Evolutionary conservation across 768 basidiomycete species (phyloP).

Genomic region (Panellus pusillus): DNA sequence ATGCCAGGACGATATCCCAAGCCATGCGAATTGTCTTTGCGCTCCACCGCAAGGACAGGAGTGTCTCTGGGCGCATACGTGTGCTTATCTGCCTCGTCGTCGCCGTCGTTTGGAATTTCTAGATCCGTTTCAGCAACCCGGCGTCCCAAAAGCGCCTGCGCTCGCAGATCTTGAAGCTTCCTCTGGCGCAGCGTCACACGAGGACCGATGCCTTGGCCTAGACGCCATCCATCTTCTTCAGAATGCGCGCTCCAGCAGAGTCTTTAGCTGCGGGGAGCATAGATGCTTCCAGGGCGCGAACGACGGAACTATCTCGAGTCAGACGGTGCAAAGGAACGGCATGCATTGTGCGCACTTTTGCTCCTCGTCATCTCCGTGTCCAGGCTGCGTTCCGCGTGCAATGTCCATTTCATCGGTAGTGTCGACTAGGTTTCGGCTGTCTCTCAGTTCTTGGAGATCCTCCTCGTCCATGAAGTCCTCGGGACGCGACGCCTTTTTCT

Average conservation of each 20-base stretch:
- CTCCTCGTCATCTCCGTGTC: constrained; percentile 37
- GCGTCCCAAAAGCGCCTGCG: constrained; percentile 38
- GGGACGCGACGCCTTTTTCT: constrained; percentile 59
- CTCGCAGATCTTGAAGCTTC: constrained; percentile 65
- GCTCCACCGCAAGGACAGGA: constrained; percentile 54
- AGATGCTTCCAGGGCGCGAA: constrained; percentile 59
- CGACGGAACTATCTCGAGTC: constrained; percentile 51
- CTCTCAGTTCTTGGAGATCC: constrained; percentile 81
- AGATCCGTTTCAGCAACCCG: constrained; percentile 31
- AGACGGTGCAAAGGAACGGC: background rate
- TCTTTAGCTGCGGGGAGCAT: constrained; percentile 75
- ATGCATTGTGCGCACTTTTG: constrained; percentile 49
- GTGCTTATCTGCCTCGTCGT: constrained; percentile 85
- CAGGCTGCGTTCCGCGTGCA: constrained; percentile 54
- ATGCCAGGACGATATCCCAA: constrained; percentile 75
- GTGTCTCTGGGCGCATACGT: constrained; percentile 84
- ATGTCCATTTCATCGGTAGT: constrained; percentile 79
- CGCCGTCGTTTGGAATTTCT: constrained; percentile 49
- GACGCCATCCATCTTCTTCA: constrained; percentile 94
- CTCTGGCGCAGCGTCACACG: constrained; percentile 77
- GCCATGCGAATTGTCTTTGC: constrained; percentile 80
- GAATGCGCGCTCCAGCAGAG: constrained; percentile 79
- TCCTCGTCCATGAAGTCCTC: constrained; percentile 99
- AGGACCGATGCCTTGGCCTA: constrained; percentile 92
- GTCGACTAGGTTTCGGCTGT: constrained; percentile 72